Evolutionary conservation across 306 rosid species (phyloP), one percentile per base, ranked within the genome.

Genomic region (Cicer cuneatum): DNA sequence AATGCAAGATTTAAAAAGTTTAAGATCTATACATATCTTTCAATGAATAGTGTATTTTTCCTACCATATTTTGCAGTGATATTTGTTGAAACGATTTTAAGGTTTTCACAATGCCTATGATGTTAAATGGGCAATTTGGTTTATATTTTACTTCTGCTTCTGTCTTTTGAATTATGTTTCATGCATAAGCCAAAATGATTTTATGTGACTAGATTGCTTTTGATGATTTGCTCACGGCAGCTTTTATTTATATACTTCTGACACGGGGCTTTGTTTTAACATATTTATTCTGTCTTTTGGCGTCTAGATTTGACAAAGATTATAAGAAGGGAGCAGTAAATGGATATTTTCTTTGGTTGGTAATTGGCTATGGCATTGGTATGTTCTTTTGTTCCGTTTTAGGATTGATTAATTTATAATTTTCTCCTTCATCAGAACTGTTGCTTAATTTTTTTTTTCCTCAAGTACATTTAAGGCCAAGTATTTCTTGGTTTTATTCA

Each of bases 231-330:
- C 73, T 54, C 21, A 18, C 8, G 18, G 43, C 19, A 18, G 57
- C 68, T 67, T 81, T 57, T 46, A 63, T 72, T 57, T 46, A 56
- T 64, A 72, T 56, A 58, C 45, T 59, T n/a, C 39, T 63, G 40
- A 2, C 19, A 35, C 7, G 24, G 43, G 80, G 46, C 64, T 73
- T 61, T 10, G 40, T 69, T 72, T 71, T 69, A 56, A 69, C 59
- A 41, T 58, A 33, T 72, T 24, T 72, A 53, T 82, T 57, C 37
- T 18, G 21, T 48, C 49, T 79, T 83, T 75, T 78, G 52, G 54
- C 77, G 81, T 81, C 83, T 86, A 94, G 99, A 81, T 92, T 76
- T 81, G 99, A 94, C 90, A 92, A 87, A 86, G 97, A 85, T 53
- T 85, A 78, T 38, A 87, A 86, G 84, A 94, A 77, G 81, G 83